Percentiles rank a stretch among this genome's conserved stretches.
These are phyloP conservation scores for Blepharisma japonicum DNA, from an alignment of 73 alveolate genomes.

Conservation along the genomic window DNA sequence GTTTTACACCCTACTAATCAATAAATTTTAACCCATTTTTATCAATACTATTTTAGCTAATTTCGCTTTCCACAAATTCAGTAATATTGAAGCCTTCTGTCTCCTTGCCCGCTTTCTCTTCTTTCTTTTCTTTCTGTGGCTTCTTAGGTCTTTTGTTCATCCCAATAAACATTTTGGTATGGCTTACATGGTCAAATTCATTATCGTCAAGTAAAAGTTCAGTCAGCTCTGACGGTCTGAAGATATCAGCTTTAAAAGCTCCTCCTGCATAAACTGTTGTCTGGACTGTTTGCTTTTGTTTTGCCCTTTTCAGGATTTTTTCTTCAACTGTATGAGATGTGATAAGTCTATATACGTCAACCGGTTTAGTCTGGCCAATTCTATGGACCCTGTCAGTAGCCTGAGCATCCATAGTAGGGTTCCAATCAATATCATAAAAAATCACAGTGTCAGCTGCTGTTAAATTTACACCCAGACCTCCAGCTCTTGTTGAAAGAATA, in stretches of 20 bases:
- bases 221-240: slow-evolving; percentile 92
- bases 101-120: slow-evolving; percentile 13
- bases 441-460: slow-evolving; percentile 99
- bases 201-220: slow-evolving; percentile 90
- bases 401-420: slow-evolving; percentile 99
- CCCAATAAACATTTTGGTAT: slow-evolving; percentile 24
- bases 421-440: slow-evolving; percentile 99
- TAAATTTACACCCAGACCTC: slow-evolving; percentile 97
- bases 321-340: slow-evolving; percentile 97
- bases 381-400: slow-evolving; percentile 99
- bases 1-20: neutral
- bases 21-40: neutral
- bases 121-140: neutral
- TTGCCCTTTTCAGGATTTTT: slow-evolving; percentile 95
- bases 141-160: slow-evolving; percentile 4
- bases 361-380: slow-evolving; percentile 96
- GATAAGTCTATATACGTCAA: slow-evolving; percentile 90
- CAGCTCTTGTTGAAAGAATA: slow-evolving; percentile 96
- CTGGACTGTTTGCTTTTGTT: slow-evolving; percentile 93
- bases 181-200: slow-evolving; percentile 8
- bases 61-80: slow-evolving; percentile 21
- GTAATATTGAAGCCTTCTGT: slow-evolving; percentile 20
- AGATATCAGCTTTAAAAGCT: slow-evolving; percentile 96
- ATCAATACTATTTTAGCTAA: neutral
- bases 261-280: slow-evolving; percentile 97